Evolutionary conservation across 2,329 filamentous ascomycete species (phyloP).

Genomic region (Calonectria multiphialidica): DNA sequence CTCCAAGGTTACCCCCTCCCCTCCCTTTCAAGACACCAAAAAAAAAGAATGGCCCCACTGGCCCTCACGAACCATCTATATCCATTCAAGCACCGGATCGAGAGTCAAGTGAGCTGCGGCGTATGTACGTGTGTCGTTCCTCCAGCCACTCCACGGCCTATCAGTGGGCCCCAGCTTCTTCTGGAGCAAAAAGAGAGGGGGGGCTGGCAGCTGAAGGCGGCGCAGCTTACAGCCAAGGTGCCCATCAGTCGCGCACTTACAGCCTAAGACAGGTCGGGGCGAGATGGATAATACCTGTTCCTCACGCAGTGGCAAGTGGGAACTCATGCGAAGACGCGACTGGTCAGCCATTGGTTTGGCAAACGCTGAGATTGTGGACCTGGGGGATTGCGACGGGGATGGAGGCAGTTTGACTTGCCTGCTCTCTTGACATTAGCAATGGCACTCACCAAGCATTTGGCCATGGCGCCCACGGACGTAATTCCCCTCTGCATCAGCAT

Average conservation of each 20-base stretch:
- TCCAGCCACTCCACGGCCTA: slow-evolving; percentile 35
- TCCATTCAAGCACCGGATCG: slow-evolving; percentile 35
- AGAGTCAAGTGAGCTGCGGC: slow-evolving; percentile 48
- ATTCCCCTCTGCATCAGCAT: slow-evolving; percentile 14
- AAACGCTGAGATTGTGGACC: slow-evolving; percentile 19
- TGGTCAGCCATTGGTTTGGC: slow-evolving; percentile 19
- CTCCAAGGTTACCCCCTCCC: slow-evolving; percentile 31
- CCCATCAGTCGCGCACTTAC: neutral
- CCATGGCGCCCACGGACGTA: neutral
- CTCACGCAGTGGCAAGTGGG: slow-evolving; percentile 5
- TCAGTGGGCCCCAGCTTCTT: slow-evolving; percentile 30
- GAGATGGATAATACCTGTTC: slow-evolving; percentile 11
- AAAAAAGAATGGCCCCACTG: slow-evolving; percentile 21
- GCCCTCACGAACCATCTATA: slow-evolving; percentile 33
- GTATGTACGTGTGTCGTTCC: slow-evolving; percentile 45
- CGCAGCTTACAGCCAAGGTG: slow-evolving; percentile 16
- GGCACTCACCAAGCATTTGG: slow-evolving; percentile 7
- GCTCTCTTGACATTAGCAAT: slow-evolving; percentile 14
- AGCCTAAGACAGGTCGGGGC: slow-evolving; percentile 11
- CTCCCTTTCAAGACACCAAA: slow-evolving; percentile 19
- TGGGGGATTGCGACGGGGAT: slow-evolving; percentile 23
- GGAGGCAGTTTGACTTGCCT: slow-evolving; percentile 18
- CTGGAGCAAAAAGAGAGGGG: neutral
- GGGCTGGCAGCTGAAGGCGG: slow-evolving; percentile 10
- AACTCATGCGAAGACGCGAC: slow-evolving; percentile 20